Evolutionary conservation across 1,284 basidiomycete species (phyloP).

Genomic region (Bondarzewia mesenterica): DNA sequence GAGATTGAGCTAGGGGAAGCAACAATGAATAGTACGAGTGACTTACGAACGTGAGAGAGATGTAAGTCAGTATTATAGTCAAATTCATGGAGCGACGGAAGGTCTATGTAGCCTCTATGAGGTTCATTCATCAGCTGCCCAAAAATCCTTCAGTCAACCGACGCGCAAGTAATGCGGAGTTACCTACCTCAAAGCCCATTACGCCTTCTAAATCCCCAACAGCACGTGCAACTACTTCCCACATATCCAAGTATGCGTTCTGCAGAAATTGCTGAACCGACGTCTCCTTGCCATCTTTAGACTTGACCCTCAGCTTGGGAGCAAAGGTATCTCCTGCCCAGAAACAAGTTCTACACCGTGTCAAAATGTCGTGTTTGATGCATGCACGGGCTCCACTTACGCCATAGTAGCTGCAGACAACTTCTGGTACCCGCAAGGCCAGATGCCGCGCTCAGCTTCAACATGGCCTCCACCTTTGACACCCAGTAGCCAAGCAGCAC

Average conservation of each 20-base stretch:
- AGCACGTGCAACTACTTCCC: conserved; percentile 58
- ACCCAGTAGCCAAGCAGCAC: conserved; percentile 79
- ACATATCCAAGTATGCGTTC: conserved; percentile 74
- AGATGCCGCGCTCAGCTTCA: conserved; percentile 71
- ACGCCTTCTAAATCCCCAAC: conserved; percentile 75
- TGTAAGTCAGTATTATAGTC: conserved; percentile 95
- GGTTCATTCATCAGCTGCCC: conserved; percentile 90
- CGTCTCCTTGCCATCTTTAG: conserved; percentile 38
- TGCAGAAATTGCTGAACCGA: conserved; percentile 83
- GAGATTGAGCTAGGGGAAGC: not conserved
- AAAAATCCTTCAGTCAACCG: not conserved
- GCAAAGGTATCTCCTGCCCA: conserved; percentile 87
- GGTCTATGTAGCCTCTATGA: conserved; percentile 84
- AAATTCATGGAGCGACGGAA: conserved; percentile 78
- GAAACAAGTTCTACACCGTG: conserved; percentile 57
- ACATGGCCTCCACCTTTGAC: conserved; percentile 66
- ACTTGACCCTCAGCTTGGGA: conserved; percentile 57
- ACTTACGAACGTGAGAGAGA: conserved; percentile 73
- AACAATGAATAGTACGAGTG: not conserved
- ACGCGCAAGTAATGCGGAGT: not conserved
- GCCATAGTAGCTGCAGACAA: conserved; percentile 83
- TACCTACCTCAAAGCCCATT: conserved; percentile 79
- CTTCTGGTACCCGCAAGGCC: conserved; percentile 91
- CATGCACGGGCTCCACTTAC: conserved; percentile 42
- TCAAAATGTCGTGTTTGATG: too few relatives aligned